phyloP scores from a whole-genome alignment of 495 filamentous ascomycete genomes.

The Pyrenopolyporus hunteri region DNA sequence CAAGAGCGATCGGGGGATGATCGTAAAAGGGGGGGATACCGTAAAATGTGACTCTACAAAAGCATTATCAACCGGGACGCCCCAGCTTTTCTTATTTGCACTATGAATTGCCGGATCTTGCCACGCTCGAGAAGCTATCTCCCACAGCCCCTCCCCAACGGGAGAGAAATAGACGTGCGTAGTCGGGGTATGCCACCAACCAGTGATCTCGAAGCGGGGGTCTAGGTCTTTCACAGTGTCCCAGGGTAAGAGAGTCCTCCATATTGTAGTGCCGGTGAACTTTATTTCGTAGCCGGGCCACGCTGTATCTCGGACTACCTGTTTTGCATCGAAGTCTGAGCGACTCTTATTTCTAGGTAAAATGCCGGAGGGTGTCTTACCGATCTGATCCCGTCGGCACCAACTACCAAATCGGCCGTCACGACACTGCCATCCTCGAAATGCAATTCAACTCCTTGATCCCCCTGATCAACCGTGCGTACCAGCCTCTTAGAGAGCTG shows the following conservation, averaged over 20 bases:
- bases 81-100: slow-evolving; percentile 54
- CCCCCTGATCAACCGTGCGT: slow-evolving; percentile 37
- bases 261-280: slow-evolving; percentile 52
- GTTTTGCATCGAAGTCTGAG: slow-evolving; percentile 7
- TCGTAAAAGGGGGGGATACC: slow-evolving; percentile 12
- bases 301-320: slow-evolving; percentile 38
- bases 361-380: slow-evolving; percentile 34
- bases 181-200: slow-evolving; percentile 55
- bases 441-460: slow-evolving; percentile 41
- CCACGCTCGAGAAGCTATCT: slow-evolving; percentile 42
- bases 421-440: slow-evolving; percentile 49
- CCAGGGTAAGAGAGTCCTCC: slow-evolving; percentile 45
- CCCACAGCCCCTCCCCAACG: slow-evolving; percentile 48
- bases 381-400: slow-evolving; percentile 60
- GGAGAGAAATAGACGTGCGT: slow-evolving; percentile 54
- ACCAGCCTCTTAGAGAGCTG: slow-evolving; percentile 49
- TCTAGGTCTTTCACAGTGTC: slow-evolving; percentile 44
- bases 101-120: slow-evolving; percentile 35
- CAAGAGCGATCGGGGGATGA: neutral
- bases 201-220: slow-evolving; percentile 47
- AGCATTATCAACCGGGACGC: slow-evolving; percentile 52
- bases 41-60: slow-evolving; percentile 49
- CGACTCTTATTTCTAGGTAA: slow-evolving; percentile 3
- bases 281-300: slow-evolving; percentile 47
- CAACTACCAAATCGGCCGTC: slow-evolving; percentile 56